These are phyloP conservation scores for Umbellularia californica DNA, from an alignment of 164 flowering plant species.

Conservation along the genomic window DNA sequence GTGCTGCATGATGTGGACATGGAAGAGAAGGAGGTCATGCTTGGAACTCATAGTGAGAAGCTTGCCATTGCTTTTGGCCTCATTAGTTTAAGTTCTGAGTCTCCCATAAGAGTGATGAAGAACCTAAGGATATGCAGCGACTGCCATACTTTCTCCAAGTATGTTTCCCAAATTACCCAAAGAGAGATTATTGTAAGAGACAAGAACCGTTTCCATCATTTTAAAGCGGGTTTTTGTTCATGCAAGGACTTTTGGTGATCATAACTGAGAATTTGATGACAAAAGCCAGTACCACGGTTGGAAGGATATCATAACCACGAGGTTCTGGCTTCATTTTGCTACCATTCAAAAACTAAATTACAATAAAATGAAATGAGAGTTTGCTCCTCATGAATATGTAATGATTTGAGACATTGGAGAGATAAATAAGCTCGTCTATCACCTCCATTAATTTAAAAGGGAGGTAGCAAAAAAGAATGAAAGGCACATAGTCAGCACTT, in stretches of 20 bases:
- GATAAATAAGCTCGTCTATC: neutral
- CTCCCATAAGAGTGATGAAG: constrained; percentile 2
- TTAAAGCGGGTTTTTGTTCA: constrained; percentile 6
- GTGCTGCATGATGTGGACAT: constrained; percentile 10
- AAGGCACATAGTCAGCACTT: neutral
- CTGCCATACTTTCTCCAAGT: constrained; percentile 10
- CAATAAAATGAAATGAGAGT: neutral
- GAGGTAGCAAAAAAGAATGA: neutral
- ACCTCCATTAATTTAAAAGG: neutral
- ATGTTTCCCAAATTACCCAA: neutral
- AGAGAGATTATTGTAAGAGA: constrained; percentile 8
- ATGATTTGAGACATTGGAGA: too few relatives aligned
- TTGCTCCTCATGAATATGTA: neutral
- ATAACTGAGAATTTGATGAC: too few relatives aligned
- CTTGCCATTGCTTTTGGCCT: constrained; percentile 13
- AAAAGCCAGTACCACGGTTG: too few relatives aligned
- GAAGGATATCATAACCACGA: too few relatives aligned
- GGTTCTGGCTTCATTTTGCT: too few relatives aligned
- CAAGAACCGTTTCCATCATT: constrained; percentile 10
- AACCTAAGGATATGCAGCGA: constrained; percentile 8
- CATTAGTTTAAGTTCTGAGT: neutral
- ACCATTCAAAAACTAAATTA: too few relatives aligned
- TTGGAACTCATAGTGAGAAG: constrained; percentile 11
- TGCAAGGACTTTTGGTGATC: constrained; percentile 10
- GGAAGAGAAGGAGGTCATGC: constrained; percentile 6